Percentiles rank a stretch among this genome's conserved stretches.
Conservation (phyloP, 805 yeast genomes). For the Lachancea cidri region DNA sequence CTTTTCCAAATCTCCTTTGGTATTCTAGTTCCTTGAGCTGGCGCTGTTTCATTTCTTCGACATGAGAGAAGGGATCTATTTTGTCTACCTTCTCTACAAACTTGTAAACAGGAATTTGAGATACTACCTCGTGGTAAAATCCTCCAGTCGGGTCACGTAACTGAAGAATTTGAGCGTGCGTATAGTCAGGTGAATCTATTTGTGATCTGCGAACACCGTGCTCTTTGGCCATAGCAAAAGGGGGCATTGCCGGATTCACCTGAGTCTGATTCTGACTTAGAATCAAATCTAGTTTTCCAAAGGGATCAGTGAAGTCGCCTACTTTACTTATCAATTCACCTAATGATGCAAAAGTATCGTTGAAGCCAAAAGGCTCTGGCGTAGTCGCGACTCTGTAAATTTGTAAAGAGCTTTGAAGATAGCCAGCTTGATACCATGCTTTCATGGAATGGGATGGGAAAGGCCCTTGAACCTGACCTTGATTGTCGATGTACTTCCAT, state of each 20-base stretch:
- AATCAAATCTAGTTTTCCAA: constrained; percentile 20
- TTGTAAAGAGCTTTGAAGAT: constrained; percentile 51
- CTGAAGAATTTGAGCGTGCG: constrained; percentile 24
- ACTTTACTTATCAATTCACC: constrained; percentile 21
- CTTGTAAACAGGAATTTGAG: constrained; percentile 23
- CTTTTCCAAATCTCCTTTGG: neutral
- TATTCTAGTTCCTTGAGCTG: constrained; percentile 4
- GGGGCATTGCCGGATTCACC: neutral
- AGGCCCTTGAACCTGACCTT: constrained; percentile 79
- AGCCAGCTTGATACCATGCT: constrained; percentile 65
- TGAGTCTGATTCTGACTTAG: constrained; percentile 3
- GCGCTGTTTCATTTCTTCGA: neutral
- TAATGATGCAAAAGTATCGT: constrained; percentile 22
- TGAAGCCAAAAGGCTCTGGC: constrained; percentile 27
- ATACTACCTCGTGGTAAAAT: constrained; percentile 23
- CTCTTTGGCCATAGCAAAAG: neutral
- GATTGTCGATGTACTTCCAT: constrained; percentile 75
- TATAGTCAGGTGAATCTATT: constrained; percentile 17
- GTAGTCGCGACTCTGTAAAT: constrained; percentile 44
- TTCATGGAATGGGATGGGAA: constrained; percentile 73
- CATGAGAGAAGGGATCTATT: constrained; percentile 38
- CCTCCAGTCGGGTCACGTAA: constrained; percentile 22
- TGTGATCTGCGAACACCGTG: neutral
- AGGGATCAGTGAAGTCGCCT: constrained; percentile 26
- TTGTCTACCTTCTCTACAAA: constrained; percentile 9